A percentile compares a stretch with the other conserved stretches of the same genome.
Evolutionary conservation across 768 basidiomycete genomes (phyloP).

Genomic region (Tulasnella sp.): DNA sequence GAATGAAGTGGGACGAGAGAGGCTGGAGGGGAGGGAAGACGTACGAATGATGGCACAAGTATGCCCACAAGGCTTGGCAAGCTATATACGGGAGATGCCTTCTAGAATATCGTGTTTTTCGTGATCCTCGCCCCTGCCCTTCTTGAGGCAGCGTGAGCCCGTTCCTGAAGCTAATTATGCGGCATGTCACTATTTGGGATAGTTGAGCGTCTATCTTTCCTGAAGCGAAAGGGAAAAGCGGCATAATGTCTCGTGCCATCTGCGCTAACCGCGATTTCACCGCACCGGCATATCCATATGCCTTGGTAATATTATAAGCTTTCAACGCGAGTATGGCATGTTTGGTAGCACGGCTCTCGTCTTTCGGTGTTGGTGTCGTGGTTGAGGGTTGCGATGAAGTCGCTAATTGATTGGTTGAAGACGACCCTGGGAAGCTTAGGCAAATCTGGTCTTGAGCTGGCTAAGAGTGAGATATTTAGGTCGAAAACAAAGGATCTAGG

Average conservation of each 20-base stretch:
- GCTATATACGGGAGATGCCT: background rate
- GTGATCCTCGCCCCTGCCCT: background rate
- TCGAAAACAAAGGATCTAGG: no score
- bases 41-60: background rate
- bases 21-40: background rate
- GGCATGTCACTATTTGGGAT: background rate
- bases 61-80: background rate
- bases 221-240: background rate
- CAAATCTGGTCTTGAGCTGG: no score
- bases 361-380: no score
- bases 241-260: background rate
- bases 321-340: background rate
- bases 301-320: background rate
- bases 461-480: background rate
- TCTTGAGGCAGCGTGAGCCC: background rate
- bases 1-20: background rate
- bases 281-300: background rate
- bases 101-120: background rate
- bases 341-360: background rate
- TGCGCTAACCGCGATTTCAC: background rate
- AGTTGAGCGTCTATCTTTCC: background rate
- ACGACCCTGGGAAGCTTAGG: no score
- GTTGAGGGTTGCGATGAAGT: no score
- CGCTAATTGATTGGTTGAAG: no score
- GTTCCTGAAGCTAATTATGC: background rate